Evolutionary conservation across 306 rosid genomes (phyloP).

Genomic region (Abrus precatorius): DNA sequence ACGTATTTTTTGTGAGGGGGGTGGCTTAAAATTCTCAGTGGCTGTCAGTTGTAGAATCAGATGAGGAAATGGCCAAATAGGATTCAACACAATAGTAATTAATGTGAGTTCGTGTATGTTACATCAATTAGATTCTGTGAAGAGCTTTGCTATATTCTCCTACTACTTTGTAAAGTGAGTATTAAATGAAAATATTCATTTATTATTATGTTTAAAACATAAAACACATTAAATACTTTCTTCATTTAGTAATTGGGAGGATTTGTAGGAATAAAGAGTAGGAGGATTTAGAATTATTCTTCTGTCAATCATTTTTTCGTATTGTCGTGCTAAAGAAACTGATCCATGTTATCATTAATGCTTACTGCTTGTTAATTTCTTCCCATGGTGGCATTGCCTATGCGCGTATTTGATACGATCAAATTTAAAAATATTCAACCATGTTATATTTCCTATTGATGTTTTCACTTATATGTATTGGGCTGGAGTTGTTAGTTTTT

Average conservation of each 20-base stretch:
- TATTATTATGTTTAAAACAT: too few species aligned
- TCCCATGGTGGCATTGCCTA: slow-evolving; percentile 19
- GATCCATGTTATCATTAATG: not conserved
- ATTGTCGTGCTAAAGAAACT: not conserved
- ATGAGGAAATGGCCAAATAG: not conserved
- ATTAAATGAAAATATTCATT: too few species aligned
- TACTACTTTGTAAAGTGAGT: too few species aligned
- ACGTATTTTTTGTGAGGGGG: slow-evolving; percentile 6
- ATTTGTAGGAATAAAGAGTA: too few species aligned
- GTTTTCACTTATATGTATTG: not conserved
- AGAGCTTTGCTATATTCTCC: too few species aligned
- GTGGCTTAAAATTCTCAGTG: not conserved
- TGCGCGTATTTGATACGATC: not conserved
- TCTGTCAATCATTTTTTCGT: not conserved
- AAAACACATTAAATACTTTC: too few species aligned
- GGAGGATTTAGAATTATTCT: not conserved
- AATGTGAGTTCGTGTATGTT: not conserved
- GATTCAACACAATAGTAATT: not conserved
- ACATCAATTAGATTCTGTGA: slow-evolving; percentile 7
- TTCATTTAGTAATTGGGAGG: too few species aligned
- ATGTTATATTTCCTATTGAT: slow-evolving; percentile 27
- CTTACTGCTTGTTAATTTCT: slow-evolving; percentile 34
- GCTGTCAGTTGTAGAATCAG: not conserved
- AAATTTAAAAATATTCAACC: slow-evolving; percentile 7
- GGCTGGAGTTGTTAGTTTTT: not conserved